Conservation (phyloP, 768 basidiomycete species). For the Goffeauzyma gilvescens region DNA sequence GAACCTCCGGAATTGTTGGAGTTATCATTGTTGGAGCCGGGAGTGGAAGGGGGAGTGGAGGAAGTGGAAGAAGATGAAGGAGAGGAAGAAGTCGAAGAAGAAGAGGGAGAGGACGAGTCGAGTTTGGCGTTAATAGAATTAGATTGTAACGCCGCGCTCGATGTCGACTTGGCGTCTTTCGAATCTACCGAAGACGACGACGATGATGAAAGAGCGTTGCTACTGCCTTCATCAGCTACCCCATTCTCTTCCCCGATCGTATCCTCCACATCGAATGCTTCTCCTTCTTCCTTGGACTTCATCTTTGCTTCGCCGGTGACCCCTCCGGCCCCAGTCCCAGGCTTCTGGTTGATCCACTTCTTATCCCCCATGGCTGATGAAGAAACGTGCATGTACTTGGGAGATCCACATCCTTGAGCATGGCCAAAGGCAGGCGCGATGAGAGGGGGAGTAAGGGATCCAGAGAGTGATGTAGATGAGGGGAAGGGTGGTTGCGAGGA, state of each 20-base stretch:
- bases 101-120: constrained; percentile 4
- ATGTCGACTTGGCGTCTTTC: neutral
- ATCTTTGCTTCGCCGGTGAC: constrained; percentile 3
- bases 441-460: neutral
- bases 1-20: neutral
- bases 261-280: neutral
- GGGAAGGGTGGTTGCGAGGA: neutral
- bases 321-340: neutral
- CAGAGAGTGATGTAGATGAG: neutral
- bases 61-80: constrained; percentile 4
- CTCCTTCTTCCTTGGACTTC: neutral
- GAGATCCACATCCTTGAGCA: neutral
- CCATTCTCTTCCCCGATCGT: constrained; percentile 5
- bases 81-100: constrained; percentile 6
- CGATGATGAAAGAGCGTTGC: too few relatives aligned
- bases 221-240: constrained; percentile 1
- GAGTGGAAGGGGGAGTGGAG: constrained; percentile 3
- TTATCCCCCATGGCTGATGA: too few relatives aligned
- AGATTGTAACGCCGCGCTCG: too few relatives aligned
- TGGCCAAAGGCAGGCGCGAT: neutral
- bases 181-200: neutral
- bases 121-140: too few relatives aligned
- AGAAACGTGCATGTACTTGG: too few relatives aligned
- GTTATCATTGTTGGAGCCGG: constrained; percentile 1
- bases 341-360: constrained; percentile 8